A percentile compares a stretch with the other conserved stretches of the same genome.
These are phyloP conservation scores for Scheffersomyces coipomensis DNA, from an alignment of 805 yeast species.

Conservation along the genomic window DNA sequence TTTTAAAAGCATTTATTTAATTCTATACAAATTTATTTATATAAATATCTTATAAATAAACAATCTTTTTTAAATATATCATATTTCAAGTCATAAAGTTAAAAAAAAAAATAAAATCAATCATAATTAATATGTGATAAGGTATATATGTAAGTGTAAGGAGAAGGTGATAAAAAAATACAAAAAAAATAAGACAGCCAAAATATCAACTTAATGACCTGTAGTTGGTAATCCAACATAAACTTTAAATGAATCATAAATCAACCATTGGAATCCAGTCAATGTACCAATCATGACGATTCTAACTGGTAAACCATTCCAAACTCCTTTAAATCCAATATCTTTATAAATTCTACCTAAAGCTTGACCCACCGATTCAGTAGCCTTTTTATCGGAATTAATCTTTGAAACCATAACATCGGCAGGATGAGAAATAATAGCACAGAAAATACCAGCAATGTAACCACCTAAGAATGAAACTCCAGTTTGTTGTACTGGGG, in stretches of 20 bases:
- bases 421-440: conserved; percentile 96
- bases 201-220: conserved; percentile 60
- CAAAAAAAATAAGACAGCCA: no score
- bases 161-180: no score
- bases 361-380: conserved; percentile 67
- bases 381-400: conserved; percentile 65
- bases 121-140: no score
- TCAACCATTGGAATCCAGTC: conserved; percentile 96
- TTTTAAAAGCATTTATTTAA: no score
- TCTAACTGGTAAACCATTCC: conserved; percentile 95
- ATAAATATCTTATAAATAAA: not conserved
- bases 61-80: not conserved
- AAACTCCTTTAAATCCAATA: conserved; percentile 87
- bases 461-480: conserved; percentile 95
- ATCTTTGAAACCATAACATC: conserved; percentile 97
- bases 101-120: no score
- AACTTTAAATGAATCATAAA: conserved; percentile 96
- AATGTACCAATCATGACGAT: conserved; percentile 96
- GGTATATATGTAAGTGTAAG: no score
- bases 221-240: conserved; percentile 92
- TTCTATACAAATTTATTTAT: no score
- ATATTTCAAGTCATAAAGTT: no score
- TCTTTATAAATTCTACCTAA: conserved; percentile 69
- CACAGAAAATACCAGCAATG: conserved; percentile 96
- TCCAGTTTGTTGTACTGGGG: conserved; percentile 80